Conservation (phyloP, 352 stramenopile genomes). For the Phytophthora pseudosyringae region DNA sequence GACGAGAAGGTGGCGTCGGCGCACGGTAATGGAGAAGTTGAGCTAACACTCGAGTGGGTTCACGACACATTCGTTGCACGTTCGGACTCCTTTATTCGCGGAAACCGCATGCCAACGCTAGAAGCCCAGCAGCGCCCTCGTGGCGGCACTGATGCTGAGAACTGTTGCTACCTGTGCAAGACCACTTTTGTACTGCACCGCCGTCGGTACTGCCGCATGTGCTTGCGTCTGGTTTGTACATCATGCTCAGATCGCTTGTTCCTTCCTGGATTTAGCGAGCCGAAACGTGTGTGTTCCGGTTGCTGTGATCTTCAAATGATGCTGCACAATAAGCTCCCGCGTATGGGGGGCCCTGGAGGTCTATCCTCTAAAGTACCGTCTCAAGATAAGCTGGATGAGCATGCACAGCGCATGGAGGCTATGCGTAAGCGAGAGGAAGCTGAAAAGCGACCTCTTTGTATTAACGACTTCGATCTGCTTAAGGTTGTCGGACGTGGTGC, state of each 20-base stretch:
- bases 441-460: conserved; percentile 73
- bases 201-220: conserved; percentile 88
- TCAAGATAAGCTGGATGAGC: conserved; percentile 70
- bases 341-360: conserved; percentile 43
- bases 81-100: conserved; percentile 85
- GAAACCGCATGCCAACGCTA: conserved; percentile 57
- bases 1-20: conserved; percentile 68
- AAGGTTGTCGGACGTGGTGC: conserved; percentile 95
- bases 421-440: conserved; percentile 86
- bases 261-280: conserved; percentile 86
- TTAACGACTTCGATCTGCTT: conserved; percentile 95
- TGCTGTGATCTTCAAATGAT: conserved; percentile 91
- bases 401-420: conserved; percentile 72
- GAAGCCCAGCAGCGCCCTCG: conserved; percentile 33
- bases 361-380: conserved; percentile 39
- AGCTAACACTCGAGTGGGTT: conserved; percentile 90
- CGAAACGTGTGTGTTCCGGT: conserved; percentile 84
- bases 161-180: conserved; percentile 85
- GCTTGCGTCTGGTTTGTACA: conserved; percentile 80
- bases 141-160: conserved; percentile 43
- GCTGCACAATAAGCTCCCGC: conserved; percentile 86
- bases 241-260: conserved; percentile 89
- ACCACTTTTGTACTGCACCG: conserved; percentile 82
- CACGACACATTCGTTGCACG: conserved; percentile 91
- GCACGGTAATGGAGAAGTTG: conserved; percentile 86